Evolutionary conservation across 495 filamentous ascomycete genomes (phyloP), one percentile per base, ranked within the genome.

Genomic region (Jackrogersella minutella): DNA sequence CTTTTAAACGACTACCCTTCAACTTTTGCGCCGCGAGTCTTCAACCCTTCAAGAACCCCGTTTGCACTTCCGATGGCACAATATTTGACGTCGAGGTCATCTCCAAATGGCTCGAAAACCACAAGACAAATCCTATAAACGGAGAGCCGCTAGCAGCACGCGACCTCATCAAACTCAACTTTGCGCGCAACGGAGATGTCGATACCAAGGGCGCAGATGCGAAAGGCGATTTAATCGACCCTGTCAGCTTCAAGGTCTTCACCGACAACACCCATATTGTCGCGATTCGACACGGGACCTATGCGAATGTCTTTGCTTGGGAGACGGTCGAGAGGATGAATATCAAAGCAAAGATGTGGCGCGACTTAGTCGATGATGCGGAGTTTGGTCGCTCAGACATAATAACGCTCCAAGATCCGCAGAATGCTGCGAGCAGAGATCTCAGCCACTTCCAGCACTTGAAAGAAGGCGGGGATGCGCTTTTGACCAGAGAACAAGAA

Each of bases 201-300:
- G 74, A 79, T 55, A 74, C 73, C 0, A 71, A 76, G 39, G 78
- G 72, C 51, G 77, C 76, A 2, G 74, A 74, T 44, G 74, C 77
- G 47, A 79, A 83, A 56, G 92, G 89, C 55, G 96, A 99, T 68
- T 91, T 92, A 68, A 91, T 97, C 64, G 95, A 99, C 74, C 95
- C 95, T 1, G 94, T 99, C 17, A 97, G 92, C 2, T 98, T 90
- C 82, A 99, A 99, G 78, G 89, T 95, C 9, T 89, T 99, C 68
- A 99, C 95, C 34, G 93, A 99, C 74, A 98, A 97, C 75, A 97
- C 96, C 7, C 95, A 99, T 74, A 90, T 99, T 41, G 91, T 98
- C 41, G 93, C 93, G 26, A 80, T 99, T 60, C 82, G 88, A 46
- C 92, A 91, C 68, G 83, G 81, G 14, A 85, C 72, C 36, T 91